Base-by-base conservation (phyloP, 2,329 filamentous ascomycete species). In the Aspergillus sp. region DNA sequence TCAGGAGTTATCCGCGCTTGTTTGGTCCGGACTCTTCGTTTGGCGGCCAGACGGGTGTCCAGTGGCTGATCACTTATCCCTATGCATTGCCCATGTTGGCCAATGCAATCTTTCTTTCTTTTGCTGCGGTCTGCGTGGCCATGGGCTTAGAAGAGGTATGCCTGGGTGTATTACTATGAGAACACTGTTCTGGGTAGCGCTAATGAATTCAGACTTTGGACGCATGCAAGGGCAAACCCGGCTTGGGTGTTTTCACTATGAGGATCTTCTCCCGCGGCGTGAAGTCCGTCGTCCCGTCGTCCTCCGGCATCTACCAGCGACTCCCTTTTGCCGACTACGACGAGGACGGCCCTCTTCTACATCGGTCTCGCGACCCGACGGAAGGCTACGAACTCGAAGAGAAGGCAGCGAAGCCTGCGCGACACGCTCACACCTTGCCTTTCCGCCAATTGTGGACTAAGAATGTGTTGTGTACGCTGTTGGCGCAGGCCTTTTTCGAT, bases 21-120 rank as follows among this genome's bases (percentile, higher is more conserved):
- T 91, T 91, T 67, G 87, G 86, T 1, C 78, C 82, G 5, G 81
- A 81, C 16, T 85, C 85, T 1, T 72, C 80, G 0, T 79, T 89
- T 54, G 84, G 84, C 4, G 84, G 84, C 10, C 74, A 79, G 47
- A 55, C 78, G 47, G 85, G 85, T 0, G 86, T 86, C 1, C 71
- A 81, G 51, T 90, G 88, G 86, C 81, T 89, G 71, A 80, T 76
- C 24, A 76, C 73, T 49, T 90, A 85, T 69, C 88, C 88, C 0
- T 91, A 89, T 71, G 87, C 88, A 1, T 75, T 90, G 53, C 89
- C 89, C 0, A 90, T 89, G 70, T 73, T 91, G 4, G 80, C 89
- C 52, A 90, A 87, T 67, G 84, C 85, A 5, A 62, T 82, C 2
- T 85, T 88, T 61, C 77, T 91, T 18, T 69, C 82, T 1, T 70